These are phyloP conservation scores for Cenchrus americanus DNA, from an alignment of 176 grass and related monocot species.

Conservation along the genomic window DNA sequence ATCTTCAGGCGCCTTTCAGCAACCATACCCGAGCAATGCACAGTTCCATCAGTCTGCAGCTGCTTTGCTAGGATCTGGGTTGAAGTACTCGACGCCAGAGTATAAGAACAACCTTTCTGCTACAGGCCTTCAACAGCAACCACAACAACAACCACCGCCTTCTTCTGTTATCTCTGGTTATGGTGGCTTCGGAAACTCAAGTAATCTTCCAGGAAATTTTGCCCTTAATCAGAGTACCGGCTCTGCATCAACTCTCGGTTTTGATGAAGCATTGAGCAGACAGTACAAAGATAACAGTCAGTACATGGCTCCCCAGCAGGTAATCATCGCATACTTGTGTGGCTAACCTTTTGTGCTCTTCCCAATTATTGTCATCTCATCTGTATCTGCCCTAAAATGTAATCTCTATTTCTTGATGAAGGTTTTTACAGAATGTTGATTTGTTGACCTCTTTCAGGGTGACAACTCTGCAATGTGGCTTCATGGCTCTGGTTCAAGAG, in stretches of 20 bases:
- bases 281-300: slow-evolving; percentile 88
- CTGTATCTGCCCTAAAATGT: background rate
- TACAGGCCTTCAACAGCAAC: slow-evolving; percentile 60
- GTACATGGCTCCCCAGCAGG: slow-evolving; percentile 94
- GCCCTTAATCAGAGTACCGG: slow-evolving; percentile 63
- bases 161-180: slow-evolving; percentile 75
- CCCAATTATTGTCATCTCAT: background rate
- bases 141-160: slow-evolving; percentile 32
- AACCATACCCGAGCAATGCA: slow-evolving; percentile 82
- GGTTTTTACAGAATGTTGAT: slow-evolving; percentile 17
- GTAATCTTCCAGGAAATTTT: slow-evolving; percentile 72
- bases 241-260: slow-evolving; percentile 67
- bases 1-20: slow-evolving; percentile 82
- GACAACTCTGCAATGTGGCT: slow-evolving; percentile 94
- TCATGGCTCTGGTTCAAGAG: slow-evolving; percentile 81
- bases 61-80: slow-evolving; percentile 68
- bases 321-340: slow-evolving; percentile 39
- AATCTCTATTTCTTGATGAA: slow-evolving; percentile 12
- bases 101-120: slow-evolving; percentile 80
- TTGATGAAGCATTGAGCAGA: slow-evolving; percentile 78
- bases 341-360: background rate
- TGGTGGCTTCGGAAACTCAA: slow-evolving; percentile 81
- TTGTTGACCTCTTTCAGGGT: slow-evolving; percentile 42
- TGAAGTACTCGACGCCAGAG: slow-evolving; percentile 86
- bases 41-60: slow-evolving; percentile 81